phyloP scores from a whole-genome alignment of 495 filamentous ascomycete species.

The Bathelium albidoporum region DNA sequence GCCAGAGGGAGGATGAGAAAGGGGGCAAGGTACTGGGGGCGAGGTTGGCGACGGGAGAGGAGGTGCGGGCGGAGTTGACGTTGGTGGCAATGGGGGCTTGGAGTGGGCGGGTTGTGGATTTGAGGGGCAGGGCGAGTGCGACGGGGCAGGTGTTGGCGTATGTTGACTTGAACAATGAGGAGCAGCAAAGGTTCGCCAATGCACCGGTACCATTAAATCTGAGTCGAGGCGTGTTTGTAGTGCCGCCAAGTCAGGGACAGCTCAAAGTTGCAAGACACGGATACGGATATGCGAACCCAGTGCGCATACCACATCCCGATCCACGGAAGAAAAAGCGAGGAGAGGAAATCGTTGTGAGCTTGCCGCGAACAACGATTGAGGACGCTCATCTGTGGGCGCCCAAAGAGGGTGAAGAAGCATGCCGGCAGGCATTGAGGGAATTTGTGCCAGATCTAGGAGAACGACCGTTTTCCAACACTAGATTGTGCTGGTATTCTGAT shows the following conservation, averaged over 20 bases:
- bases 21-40: slow-evolving; percentile 40
- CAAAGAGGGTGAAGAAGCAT: slow-evolving; percentile 48
- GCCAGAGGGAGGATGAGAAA: slow-evolving; percentile 5
- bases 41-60: slow-evolving; percentile 40
- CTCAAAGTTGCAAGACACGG: slow-evolving; percentile 77
- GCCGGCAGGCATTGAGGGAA: slow-evolving; percentile 49
- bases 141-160: slow-evolving; percentile 78
- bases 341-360: slow-evolving; percentile 35
- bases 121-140: slow-evolving; percentile 62
- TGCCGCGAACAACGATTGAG: slow-evolving; percentile 38
- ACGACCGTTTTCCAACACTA: slow-evolving; percentile 55
- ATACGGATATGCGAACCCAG: slow-evolving; percentile 71
- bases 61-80: slow-evolving; percentile 57
- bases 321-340: slow-evolving; percentile 6
- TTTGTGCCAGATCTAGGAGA: slow-evolving; percentile 53
- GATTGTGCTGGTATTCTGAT: slow-evolving; percentile 86
- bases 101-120: slow-evolving; percentile 64
- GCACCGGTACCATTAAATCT: slow-evolving; percentile 75
- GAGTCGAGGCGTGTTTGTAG: slow-evolving; percentile 68
- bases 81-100: slow-evolving; percentile 81
- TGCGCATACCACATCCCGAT: slow-evolving; percentile 26
- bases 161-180: slow-evolving; percentile 55
- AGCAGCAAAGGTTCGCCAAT: slow-evolving; percentile 50
- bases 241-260: slow-evolving; percentile 59
- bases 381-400: slow-evolving; percentile 40